These are phyloP conservation scores for Metrosideros polymorpha DNA, from an alignment of 441 rosid genomes.

Conservation along the genomic window DNA sequence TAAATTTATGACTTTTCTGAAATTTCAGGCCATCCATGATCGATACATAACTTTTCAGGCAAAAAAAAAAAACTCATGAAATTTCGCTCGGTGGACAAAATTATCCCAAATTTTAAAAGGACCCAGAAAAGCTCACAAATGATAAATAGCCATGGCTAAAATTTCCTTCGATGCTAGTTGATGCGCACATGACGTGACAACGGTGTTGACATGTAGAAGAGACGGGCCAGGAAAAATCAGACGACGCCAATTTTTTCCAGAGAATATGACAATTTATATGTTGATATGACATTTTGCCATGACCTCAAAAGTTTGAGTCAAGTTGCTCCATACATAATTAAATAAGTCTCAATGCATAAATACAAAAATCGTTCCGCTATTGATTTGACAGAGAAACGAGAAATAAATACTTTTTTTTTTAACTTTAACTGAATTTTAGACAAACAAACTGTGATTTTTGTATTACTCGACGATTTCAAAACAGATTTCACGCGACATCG, in stretches of 20 bases:
- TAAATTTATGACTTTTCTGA: background rate
- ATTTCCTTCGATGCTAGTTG: background rate
- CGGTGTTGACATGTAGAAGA: background rate
- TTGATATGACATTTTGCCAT: background rate
- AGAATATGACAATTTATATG: background rate
- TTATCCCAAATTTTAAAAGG: background rate
- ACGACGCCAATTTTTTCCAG: background rate
- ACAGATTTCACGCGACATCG: too few species aligned
- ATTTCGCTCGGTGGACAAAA: background rate
- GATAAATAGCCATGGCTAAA: background rate
- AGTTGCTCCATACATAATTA: background rate
- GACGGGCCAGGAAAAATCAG: background rate
- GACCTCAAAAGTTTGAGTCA: background rate
- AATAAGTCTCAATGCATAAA: background rate
- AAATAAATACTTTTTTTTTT: background rate
- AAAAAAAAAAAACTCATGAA: background rate
- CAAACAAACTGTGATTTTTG: background rate
- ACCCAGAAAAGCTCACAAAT: background rate
- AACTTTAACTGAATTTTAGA: background rate
- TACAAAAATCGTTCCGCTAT: background rate
- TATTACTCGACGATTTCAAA: too few species aligned
- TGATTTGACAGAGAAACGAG: background rate
- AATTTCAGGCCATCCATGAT: too few species aligned
- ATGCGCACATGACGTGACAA: background rate
- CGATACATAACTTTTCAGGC: background rate